phyloP scores from a whole-genome alignment of 2,329 filamentous ascomycete genomes.

The Pseudopithomyces maydicus region DNA sequence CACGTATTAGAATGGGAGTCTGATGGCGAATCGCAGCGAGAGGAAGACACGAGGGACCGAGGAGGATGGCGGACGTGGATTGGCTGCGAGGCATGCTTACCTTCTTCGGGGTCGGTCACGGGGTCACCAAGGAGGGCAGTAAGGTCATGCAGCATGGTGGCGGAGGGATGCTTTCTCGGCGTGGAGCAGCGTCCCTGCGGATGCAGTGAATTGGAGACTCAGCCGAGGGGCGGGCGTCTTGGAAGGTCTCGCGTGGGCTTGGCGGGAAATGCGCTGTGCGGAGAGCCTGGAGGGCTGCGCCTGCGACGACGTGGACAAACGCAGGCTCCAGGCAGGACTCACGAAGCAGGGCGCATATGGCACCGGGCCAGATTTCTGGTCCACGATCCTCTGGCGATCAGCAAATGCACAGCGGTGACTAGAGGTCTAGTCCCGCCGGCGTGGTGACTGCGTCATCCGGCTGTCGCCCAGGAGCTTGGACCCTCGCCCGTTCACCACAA shows the following conservation, averaged over 20 bases:
- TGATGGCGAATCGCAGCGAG: conserved; percentile 23
- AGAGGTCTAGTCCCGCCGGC: not conserved
- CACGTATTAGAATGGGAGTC: conserved; percentile 19
- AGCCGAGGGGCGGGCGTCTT: conserved; percentile 1
- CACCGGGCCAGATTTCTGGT: not conserved
- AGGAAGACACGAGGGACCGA: conserved; percentile 23
- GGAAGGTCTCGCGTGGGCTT: conserved; percentile 11
- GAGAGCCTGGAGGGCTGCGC: not conserved
- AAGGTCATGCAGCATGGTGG: conserved; percentile 35
- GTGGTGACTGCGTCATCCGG: conserved; percentile 26
- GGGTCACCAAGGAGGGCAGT: conserved; percentile 54
- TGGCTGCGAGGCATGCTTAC: conserved; percentile 42
- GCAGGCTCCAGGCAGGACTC: not conserved
- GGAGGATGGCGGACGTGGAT: conserved; percentile 16
- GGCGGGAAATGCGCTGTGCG: not conserved
- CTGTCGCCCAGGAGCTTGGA: conserved; percentile 13
- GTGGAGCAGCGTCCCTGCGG: not conserved
- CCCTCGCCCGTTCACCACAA: conserved; percentile 11
- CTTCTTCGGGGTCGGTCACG: conserved; percentile 65
- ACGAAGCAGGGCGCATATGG: not conserved
- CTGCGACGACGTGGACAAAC: too few relatives aligned
- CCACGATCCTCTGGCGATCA: not conserved
- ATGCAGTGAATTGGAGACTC: not conserved
- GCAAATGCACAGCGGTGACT: not conserved
- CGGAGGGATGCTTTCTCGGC: not conserved